Evolutionary conservation across 2,329 filamentous ascomycete species (phyloP), one percentile per base, ranked within the genome.

Genomic region (Mariannaea sp.): DNA sequence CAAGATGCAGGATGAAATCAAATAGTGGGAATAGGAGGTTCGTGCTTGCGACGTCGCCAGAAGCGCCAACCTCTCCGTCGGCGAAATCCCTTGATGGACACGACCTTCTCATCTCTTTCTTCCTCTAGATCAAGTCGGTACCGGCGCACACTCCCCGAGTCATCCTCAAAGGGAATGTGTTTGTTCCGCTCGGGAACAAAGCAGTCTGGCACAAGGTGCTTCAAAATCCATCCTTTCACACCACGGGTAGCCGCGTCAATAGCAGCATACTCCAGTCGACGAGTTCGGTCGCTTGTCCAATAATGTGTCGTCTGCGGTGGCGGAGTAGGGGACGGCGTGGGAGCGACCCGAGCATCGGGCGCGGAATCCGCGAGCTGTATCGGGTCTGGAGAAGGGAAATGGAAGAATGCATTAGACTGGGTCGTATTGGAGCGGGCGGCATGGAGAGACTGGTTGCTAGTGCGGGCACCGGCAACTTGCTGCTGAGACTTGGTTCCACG

Each of bases 281-380:
- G 77, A 0, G 84, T 86, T 47, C 76, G 76, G 65, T 86, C 82
- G 62, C 82, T 86, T 1, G 83, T 87, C 84, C 84, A 87, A 70
- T 87, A 87, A 65, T 86, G 82, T 1, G 81, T 82, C 3, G 84
- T 86, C 59, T 80, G 77, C 4, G 81, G 83, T 1, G 81, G 83
- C 2, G 75, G 73, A 3, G 75, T 70, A 27, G 73, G 72, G 2
- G 69, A 52, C 1, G 65, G 58, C 33, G 53, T 59, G 16, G 56
- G 59, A 17, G 59, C 50, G 19, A 63, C 55, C 27, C 51, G 50
- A 26, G 45, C 56, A 41, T 61, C 54, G 54, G 56, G 55, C 14
- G 55, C 36, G 24, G 40, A 20, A 56, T 63, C 60, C 22, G 65
- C 57, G 57, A 69, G 55, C 55, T 70, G 61, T 40, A 65, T 58